Base-by-base conservation (phyloP, 2,329 filamentous ascomycete genomes). In the Sporothrix schenckii region DNA sequence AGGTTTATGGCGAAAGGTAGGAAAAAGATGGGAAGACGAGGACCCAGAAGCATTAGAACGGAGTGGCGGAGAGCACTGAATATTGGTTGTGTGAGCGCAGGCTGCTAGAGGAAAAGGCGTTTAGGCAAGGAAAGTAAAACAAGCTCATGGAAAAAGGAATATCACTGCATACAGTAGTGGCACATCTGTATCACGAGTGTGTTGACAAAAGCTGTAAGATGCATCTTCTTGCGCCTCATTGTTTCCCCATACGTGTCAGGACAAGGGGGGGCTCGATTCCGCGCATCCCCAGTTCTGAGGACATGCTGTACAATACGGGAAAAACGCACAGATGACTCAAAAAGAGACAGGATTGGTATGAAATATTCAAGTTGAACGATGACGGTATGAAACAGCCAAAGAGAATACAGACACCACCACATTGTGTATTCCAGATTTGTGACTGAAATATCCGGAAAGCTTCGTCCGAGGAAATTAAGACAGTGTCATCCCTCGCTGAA, bases 221-320 rank as follows among this genome's bases (percentile, higher is more conserved):
- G 60, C 60, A 65, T 7, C 13, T 19, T 65, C 9, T n/a, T 65
- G 60, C 50, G 44, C 60, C 60, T n/a, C 14, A 11, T 11, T 34
- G 60, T 11, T 27, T 27, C 44, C 21, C 30, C 41, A 30, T 6
- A 24, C 54, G 41, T 13, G 6, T 24, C 58, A 61, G 58, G 39
- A 61, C 39, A 16, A 16, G 30, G 50, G 14, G 7, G 1, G 2
- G 14, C 27, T 30, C 47, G 39, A 56, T 68, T 56, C 39, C 66
- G 52, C 49, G n/a, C 50, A 56, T 56, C 66, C 52, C 50, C 52
- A 30, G 56, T n/a, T 24, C 52, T 21, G 34, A 56, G 50, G 14
- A 21, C 14, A 41, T 41, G 54, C 61, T 41, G 52, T 13, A 54
- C 41, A 41, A 24, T 13, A 41, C 66, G 47, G 30, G 13, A 0